These are phyloP conservation scores for Globisporangium spinosum DNA, from an alignment of 352 stramenopile genomes.

Conservation along the genomic window DNA sequence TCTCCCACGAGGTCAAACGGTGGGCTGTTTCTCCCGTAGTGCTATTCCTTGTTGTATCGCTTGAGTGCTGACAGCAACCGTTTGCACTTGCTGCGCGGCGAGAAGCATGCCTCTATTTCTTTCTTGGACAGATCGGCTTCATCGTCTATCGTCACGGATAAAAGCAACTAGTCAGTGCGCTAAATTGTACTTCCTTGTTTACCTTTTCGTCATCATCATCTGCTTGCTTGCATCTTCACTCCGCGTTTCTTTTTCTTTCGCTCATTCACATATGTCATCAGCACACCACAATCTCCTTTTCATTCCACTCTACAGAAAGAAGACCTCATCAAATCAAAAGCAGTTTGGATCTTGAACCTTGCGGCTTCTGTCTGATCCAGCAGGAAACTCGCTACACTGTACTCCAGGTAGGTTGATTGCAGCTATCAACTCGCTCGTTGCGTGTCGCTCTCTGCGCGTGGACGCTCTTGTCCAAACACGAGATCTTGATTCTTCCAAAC, in stretches of 20 bases:
- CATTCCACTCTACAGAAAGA: background rate
- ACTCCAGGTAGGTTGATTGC: background rate
- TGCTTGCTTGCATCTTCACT: background rate
- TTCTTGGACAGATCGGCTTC: conserved; percentile 76
- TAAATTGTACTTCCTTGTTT: conserved; percentile 34
- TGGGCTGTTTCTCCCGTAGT: conserved; percentile 21
- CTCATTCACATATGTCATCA: background rate
- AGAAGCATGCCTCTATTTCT: conserved; percentile 78
- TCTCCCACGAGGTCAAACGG: conserved; percentile 85
- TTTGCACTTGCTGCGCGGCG: background rate
- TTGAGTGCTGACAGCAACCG: background rate
- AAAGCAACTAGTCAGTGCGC: conserved; percentile 11
- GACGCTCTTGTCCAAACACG: background rate
- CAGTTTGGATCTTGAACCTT: background rate
- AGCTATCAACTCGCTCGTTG: background rate
- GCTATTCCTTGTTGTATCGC: background rate
- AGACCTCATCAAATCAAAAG: background rate
- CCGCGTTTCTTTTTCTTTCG: background rate
- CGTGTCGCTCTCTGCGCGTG: background rate
- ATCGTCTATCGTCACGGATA: conserved; percentile 72
- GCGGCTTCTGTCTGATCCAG: background rate
- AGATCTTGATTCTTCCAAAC: background rate
- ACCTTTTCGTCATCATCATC: conserved; percentile 10
- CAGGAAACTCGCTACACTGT: background rate
- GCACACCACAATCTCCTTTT: background rate